phyloP scores from a whole-genome alignment of 495 filamentous ascomycete species.

The Lophiostoma macrostomum region DNA sequence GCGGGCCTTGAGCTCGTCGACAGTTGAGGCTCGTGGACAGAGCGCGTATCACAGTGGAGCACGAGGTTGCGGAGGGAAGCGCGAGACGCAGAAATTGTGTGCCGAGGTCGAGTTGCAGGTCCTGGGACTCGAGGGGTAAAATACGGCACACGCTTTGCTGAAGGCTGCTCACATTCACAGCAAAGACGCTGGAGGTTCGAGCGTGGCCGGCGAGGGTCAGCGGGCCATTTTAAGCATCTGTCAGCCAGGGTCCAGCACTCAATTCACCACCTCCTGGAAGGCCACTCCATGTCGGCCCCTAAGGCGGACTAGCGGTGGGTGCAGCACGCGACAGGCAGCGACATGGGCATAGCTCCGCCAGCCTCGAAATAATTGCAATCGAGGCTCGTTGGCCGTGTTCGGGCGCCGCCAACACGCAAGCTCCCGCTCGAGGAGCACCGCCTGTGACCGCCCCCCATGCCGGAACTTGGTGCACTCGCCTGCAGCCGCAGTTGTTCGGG shows the following conservation, averaged over 20 bases:
- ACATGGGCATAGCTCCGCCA: neutral
- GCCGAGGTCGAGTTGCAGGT: too few species aligned
- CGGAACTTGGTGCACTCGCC: neutral
- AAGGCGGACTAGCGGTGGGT: neutral
- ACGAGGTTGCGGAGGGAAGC: too few species aligned
- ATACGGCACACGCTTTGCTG: too few species aligned
- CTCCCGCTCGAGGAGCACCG: neutral
- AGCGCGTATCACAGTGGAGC: too few species aligned
- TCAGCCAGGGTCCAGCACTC: conserved; percentile 12
- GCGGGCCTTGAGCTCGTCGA: too few species aligned
- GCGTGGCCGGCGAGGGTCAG: neutral
- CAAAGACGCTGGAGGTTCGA: neutral
- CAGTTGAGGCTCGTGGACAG: too few species aligned
- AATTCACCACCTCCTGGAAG: neutral
- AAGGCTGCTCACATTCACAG: neutral
- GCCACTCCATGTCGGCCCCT: conserved; percentile 8
- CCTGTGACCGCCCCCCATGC: neutral
- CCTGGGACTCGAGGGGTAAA: too few species aligned
- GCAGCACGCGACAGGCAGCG: conserved; percentile 24
- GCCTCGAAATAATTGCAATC: conserved; percentile 5
- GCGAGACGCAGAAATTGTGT: too few species aligned
- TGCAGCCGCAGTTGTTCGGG: conserved; percentile 14
- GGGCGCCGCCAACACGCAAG: conserved; percentile 13
- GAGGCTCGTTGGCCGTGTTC: neutral
- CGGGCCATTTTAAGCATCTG: conserved; percentile 17